phyloP scores from a whole-genome alignment of 2,329 filamentous ascomycete species.

The Exophiala calicioides region DNA sequence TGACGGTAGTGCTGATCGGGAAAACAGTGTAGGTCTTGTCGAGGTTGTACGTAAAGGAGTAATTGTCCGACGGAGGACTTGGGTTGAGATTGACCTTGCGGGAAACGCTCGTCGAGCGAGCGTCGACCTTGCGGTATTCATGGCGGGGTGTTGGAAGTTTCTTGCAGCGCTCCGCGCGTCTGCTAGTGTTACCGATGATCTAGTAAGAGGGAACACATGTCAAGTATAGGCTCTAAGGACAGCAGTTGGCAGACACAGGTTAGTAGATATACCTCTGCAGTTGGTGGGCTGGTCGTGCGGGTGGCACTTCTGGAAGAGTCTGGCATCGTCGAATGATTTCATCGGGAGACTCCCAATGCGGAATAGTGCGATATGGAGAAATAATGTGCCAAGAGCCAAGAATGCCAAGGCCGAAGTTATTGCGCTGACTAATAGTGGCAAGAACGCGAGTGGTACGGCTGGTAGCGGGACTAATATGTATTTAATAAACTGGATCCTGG shows the following conservation, averaged over 20 bases:
- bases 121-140: constrained; percentile 27
- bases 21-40: constrained; percentile 1
- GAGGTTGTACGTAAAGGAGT: constrained; percentile 6
- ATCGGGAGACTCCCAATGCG: background rate
- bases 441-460: too few relatives aligned
- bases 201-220: constrained; percentile 8
- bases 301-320: constrained; percentile 18
- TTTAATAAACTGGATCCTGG: too few relatives aligned
- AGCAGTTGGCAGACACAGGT: background rate
- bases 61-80: constrained; percentile 10
- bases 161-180: constrained; percentile 11
- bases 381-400: too few relatives aligned
- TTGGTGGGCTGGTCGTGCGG: constrained; percentile 3
- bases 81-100: constrained; percentile 13
- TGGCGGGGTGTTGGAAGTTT: constrained; percentile 7
- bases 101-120: constrained; percentile 26
- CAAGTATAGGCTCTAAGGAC: background rate
- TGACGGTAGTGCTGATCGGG: constrained; percentile 12
- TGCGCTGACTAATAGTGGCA: too few relatives aligned
- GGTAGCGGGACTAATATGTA: too few relatives aligned
- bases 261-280: constrained; percentile 1
- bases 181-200: constrained; percentile 25
- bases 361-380: constrained; percentile 1
- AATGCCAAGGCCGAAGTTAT: too few relatives aligned
- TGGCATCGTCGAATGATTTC: constrained; percentile 17